Evolutionary conservation across 2,329 filamentous ascomycete genomes (phyloP).

Genomic region (Ceratocystiopsis sp.): DNA sequence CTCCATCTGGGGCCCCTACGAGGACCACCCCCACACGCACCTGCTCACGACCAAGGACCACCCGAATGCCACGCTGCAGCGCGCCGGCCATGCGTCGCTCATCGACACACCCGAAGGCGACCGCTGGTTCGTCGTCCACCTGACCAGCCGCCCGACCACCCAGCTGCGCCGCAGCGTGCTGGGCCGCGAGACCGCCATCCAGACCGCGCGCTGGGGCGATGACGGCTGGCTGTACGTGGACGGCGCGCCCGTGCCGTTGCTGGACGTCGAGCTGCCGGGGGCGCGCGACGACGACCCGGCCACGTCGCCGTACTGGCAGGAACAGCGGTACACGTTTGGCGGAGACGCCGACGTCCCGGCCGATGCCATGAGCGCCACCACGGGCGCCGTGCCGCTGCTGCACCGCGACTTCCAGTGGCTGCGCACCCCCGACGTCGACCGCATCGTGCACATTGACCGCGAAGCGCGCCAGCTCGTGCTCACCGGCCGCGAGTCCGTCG

Average conservation of each 20-base stretch:
- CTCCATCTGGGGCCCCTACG: conserved; percentile 41
- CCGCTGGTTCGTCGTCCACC: conserved; percentile 34
- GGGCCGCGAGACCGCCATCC: conserved; percentile 38
- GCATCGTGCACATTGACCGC: conserved; percentile 27
- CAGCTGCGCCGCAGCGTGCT: conserved; percentile 35
- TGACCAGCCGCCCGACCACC: conserved; percentile 32
- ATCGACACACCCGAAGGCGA: conserved; percentile 30
- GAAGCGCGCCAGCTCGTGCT: conserved; percentile 21
- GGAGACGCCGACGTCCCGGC: conserved; percentile 8
- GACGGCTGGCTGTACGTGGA: conserved; percentile 49
- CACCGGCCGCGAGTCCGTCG: conserved; percentile 32
- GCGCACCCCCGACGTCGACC: conserved; percentile 34
- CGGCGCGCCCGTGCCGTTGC: conserved; percentile 35
- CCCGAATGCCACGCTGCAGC: conserved; percentile 31
- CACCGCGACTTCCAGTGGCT: conserved; percentile 41
- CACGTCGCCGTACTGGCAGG: conserved; percentile 27
- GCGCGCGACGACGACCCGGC: conserved; percentile 20
- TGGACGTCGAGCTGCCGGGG: conserved; percentile 33
- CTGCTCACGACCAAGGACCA: conserved; percentile 36
- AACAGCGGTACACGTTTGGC: conserved; percentile 29
- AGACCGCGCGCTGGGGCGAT: conserved; percentile 39
- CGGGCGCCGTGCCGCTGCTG: conserved; percentile 16
- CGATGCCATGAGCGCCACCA: conserved; percentile 29
- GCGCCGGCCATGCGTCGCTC: conserved; percentile 35
- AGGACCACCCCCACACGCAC: conserved; percentile 38